Conservation (phyloP, 192 early-diverging fungal species). For the Mortierella alpina region DNA sequence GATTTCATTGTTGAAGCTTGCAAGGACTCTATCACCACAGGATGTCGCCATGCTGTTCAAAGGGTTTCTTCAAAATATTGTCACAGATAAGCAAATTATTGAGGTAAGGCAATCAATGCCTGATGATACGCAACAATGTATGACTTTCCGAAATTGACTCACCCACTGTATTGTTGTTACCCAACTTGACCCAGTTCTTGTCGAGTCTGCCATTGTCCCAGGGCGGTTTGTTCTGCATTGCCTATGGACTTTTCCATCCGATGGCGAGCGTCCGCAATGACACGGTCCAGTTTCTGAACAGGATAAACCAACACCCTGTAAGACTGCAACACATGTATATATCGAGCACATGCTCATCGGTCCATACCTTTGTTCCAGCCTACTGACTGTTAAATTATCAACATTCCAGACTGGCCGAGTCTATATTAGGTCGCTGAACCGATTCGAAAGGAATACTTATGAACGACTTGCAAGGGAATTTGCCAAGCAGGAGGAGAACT, state of each 20-base stretch:
- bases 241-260: conserved; percentile 83
- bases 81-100: conserved; percentile 81
- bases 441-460: conserved; percentile 43
- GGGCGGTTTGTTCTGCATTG: conserved; percentile 85
- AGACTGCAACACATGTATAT: neutral
- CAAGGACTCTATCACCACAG: conserved; percentile 64
- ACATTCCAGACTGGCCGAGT: conserved; percentile 33
- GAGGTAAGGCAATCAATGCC: conserved; percentile 62
- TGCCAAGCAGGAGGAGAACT: conserved; percentile 13
- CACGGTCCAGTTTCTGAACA: conserved; percentile 78
- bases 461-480: conserved; percentile 42
- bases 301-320: conserved; percentile 76
- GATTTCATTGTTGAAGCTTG: conserved; percentile 65
- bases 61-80: conserved; percentile 72
- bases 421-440: conserved; percentile 40
- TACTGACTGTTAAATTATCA: neutral
- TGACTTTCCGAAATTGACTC: neutral
- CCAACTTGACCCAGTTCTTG: conserved; percentile 60
- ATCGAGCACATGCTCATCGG: neutral
- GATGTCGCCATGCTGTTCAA: conserved; percentile 77
- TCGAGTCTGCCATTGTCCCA: conserved; percentile 80
- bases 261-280: conserved; percentile 72
- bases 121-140: neutral
- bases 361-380: neutral
- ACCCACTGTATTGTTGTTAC: neutral